phyloP scores from a whole-genome alignment of 805 yeast species.

The Teunomyces stri region DNA sequence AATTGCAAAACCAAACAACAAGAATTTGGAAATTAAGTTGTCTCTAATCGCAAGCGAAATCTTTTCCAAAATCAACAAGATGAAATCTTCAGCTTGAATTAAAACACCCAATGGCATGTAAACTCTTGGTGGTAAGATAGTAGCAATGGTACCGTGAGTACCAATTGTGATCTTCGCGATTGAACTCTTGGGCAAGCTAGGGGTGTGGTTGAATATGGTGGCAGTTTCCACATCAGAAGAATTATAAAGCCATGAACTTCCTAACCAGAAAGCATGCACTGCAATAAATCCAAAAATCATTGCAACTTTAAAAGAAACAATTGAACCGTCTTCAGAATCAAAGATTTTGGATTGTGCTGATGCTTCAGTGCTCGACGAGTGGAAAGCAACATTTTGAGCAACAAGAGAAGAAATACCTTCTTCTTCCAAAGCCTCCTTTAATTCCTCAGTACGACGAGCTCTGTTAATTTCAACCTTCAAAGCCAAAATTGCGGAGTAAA shows the following conservation, averaged over 20 bases:
- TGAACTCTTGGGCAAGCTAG: constrained; percentile 37
- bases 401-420: constrained; percentile 79
- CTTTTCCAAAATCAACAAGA: constrained; percentile 49
- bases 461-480: constrained; percentile 85
- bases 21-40: constrained; percentile 71
- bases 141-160: constrained; percentile 51
- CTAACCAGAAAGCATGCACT: constrained; percentile 65
- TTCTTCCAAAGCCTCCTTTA: constrained; percentile 82
- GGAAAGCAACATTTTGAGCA: constrained; percentile 66
- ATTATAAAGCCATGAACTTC: constrained; percentile 64
- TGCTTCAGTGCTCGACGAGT: constrained; percentile 34
- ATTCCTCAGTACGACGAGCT: constrained; percentile 76
- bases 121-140: constrained; percentile 54
- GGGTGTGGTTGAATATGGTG: constrained; percentile 14
- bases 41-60: constrained; percentile 74
- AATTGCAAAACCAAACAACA: constrained; percentile 68
- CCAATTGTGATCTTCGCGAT: constrained; percentile 47
- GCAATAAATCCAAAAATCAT: constrained; percentile 58
- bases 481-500: constrained; percentile 78
- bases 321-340: constrained; percentile 24
- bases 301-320: constrained; percentile 58
- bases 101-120: constrained; percentile 57
- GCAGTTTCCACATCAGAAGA: constrained; percentile 11
- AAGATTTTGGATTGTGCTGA: constrained; percentile 23
- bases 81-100: constrained; percentile 60